Evolutionary conservation across 2,329 filamentous ascomycete species (phyloP).

Genomic region (Beauveria sp.): DNA sequence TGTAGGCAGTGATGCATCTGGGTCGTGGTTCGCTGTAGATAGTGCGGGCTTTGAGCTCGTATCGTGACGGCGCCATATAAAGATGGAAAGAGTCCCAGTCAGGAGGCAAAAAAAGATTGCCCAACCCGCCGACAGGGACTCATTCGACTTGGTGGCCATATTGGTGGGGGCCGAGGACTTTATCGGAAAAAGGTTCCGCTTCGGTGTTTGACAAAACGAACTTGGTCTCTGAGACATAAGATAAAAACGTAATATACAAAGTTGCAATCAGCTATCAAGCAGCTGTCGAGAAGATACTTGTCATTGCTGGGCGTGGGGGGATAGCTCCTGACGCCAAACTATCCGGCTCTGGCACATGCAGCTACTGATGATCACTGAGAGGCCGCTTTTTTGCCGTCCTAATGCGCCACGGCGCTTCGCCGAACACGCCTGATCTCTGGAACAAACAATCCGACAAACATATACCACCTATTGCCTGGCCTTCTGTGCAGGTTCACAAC

Average conservation of each 20-base stretch:
- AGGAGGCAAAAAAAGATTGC: background rate
- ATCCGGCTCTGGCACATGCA: too few relatives aligned
- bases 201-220: background rate
- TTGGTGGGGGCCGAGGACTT: background rate
- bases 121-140: background rate
- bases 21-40: background rate
- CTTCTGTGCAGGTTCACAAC: background rate
- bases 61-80: background rate
- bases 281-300: background rate
- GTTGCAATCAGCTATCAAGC: background rate
- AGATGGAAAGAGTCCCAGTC: background rate
- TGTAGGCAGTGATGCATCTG: background rate
- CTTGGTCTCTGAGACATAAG: background rate
- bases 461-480: too few relatives aligned
- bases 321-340: background rate
- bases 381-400: background rate
- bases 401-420: background rate
- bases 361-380: too few relatives aligned
- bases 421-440: background rate
- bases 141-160: background rate
- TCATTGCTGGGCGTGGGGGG: too few relatives aligned
- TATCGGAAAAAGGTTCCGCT: background rate
- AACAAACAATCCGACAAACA: too few relatives aligned
- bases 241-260: background rate
- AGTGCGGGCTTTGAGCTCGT: background rate